These are phyloP conservation scores for Arthroderma sp. DNA, from an alignment of 2,329 filamentous ascomycete genomes.

Conservation along the genomic window DNA sequence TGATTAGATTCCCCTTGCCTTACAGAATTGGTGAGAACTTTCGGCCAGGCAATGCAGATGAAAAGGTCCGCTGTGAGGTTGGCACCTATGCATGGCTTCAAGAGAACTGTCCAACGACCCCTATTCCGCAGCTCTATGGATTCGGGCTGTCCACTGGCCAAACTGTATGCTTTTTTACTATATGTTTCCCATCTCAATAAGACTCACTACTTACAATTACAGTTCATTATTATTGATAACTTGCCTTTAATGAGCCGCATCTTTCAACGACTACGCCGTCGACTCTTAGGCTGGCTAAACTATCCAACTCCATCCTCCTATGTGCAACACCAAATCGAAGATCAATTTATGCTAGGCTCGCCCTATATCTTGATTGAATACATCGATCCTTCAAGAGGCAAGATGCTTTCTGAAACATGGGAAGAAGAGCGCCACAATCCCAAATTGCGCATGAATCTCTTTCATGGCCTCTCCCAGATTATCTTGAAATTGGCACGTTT, in stretches of 20 bases:
- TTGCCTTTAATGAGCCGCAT: neutral
- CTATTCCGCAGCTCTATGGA: constrained; percentile 10
- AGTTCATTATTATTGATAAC: constrained; percentile 1
- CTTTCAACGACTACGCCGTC: neutral
- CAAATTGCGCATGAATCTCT: constrained; percentile 13
- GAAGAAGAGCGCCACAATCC: constrained; percentile 7
- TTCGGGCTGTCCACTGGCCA: constrained; percentile 7
- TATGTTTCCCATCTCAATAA: neutral
- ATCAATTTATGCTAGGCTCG: neutral
- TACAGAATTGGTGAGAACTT: constrained; percentile 6
- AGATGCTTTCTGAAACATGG: constrained; percentile 17
- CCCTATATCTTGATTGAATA: constrained; percentile 15
- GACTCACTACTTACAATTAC: constrained; percentile 18
- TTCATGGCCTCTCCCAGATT: constrained; percentile 11
- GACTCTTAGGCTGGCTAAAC: neutral
- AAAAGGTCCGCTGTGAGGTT: constrained; percentile 11
- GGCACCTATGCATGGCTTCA: constrained; percentile 9
- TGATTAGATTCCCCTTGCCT: constrained; percentile 5
- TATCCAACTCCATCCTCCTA: neutral
- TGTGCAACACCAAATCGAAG: neutral
- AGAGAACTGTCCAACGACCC: constrained; percentile 5
- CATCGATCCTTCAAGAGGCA: constrained; percentile 9
- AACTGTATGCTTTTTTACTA: neutral
- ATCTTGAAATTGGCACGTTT: constrained; percentile 11
- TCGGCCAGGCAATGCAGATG: constrained; percentile 6